Percentiles rank a stretch among this genome's conserved stretches.
phyloP scores from a whole-genome alignment of 306 rosid species.

The Casuarina glauca region DNA sequence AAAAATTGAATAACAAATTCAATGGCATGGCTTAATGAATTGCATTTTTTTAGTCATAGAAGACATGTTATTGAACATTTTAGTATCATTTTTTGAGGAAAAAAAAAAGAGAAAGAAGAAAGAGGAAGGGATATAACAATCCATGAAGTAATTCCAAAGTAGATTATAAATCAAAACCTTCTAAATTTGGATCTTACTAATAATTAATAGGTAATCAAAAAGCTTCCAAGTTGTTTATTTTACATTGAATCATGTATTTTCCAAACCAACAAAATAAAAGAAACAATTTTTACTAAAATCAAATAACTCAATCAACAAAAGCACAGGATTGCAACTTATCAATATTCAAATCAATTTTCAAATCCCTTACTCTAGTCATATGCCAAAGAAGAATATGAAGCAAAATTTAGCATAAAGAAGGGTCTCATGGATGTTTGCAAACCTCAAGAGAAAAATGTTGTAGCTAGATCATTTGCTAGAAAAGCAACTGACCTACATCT shows the following conservation, averaged over 20 bases:
- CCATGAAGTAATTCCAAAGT: background rate
- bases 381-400: too few relatives aligned
- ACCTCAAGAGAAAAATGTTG: background rate
- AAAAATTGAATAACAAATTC: background rate
- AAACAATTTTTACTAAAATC: too few relatives aligned
- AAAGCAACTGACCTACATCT: too few relatives aligned
- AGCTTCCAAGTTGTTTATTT: background rate
- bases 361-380: too few relatives aligned
- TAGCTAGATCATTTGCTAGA: too few relatives aligned
- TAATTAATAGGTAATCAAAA: background rate
- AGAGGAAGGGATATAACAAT: background rate
- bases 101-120: background rate
- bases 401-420: too few relatives aligned
- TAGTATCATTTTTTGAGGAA: background rate
- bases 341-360: too few relatives aligned
- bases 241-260: background rate
- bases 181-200: background rate
- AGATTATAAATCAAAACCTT: background rate
- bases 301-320: too few relatives aligned
- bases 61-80: background rate
- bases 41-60: background rate
- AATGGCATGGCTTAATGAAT: conserved; percentile 7
- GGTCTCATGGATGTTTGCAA: too few relatives aligned
- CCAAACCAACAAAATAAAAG: too few relatives aligned
- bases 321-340: too few relatives aligned